Evolutionary conservation across 371 early-diverging fungal species (phyloP).

Genomic region (Smittium mucronatum): DNA sequence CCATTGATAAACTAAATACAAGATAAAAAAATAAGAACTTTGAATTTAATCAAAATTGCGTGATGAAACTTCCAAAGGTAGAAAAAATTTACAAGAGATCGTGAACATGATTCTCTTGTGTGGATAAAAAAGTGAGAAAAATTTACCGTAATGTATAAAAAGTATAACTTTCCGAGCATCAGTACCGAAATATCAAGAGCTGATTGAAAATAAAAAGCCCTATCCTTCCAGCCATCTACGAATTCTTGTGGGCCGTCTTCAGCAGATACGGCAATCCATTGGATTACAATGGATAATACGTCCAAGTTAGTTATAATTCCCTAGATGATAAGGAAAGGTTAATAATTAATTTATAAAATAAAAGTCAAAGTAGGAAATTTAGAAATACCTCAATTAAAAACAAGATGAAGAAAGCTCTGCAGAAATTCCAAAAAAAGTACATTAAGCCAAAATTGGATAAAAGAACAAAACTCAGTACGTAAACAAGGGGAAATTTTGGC

Average conservation of each 20-base stretch:
- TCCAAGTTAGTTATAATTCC: neutral
- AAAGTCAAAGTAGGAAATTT: neutral
- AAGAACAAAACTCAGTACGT: neutral
- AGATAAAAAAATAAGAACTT: no score
- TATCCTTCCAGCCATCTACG: slow-evolving; percentile 1
- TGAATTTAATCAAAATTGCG: no score
- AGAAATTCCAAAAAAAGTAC: slow-evolving; percentile 4
- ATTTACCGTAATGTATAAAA: slow-evolving; percentile 10
- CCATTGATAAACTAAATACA: slow-evolving; percentile 9
- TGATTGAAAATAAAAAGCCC: neutral
- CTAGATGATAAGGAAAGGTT: neutral
- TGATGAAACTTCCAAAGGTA: no score
- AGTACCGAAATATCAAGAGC: neutral
- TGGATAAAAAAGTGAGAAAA: neutral
- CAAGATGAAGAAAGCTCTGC: slow-evolving; percentile 8
- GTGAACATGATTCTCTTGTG: neutral
- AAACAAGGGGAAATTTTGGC: neutral
- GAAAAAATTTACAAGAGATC: no score
- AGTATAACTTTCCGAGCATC: slow-evolving; percentile 2
- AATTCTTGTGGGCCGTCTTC: neutral
- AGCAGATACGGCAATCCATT: neutral
- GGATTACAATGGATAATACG: neutral
- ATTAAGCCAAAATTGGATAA: neutral
- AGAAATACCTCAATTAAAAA: slow-evolving; percentile 8
- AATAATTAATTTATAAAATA: neutral